Base-by-base conservation (phyloP, 345 rosid species). In the Erodium maritimum region DNA sequence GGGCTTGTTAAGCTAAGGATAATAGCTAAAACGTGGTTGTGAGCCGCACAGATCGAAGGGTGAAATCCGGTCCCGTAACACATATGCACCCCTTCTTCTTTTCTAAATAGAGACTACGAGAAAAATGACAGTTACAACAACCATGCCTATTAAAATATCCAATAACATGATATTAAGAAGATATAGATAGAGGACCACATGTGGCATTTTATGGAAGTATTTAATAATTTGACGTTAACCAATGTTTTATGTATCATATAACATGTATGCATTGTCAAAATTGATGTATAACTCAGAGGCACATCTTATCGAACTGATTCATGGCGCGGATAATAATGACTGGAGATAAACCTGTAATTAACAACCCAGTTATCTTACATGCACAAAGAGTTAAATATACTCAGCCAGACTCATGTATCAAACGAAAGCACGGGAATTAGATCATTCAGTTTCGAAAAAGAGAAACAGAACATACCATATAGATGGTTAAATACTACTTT, bases 401-500 rank as follows among this genome's bases (percentile, higher is more conserved):
- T 42, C 1, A 51, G n/a, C 20, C 19, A n/a, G 18, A 13, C 9
- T 5, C 19, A 51, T 51, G 5, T 51, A 51, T 17, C 21, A 51
- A 51, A 5, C n/a, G 9, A 51, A 51, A 51, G 19, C n/a, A 17
- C 4, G 10, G 4, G 9, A 12, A 51, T 1, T 19, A 57, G 21
- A 50, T 29, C 51, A 17, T 23, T 50, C 16, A 9, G 20, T 16
- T 20, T 5, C 1, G 52, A 21, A 55, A 21, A 71, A 37, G 64
- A 14, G 48, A 17, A n/a, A 16, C 33, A 55, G 57, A 61, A 22
- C 65, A 55, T 82, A 91, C 98, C 98, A 45, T 88, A 86, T 64
- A 86, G 90, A 74, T 84, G 91, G 66, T 91, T 91, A 66, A 88
- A 88, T 58, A 84, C 88, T 20, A 91, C 77, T 79, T 72, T 86